Conservation (phyloP, 2,329 filamentous ascomycete species). For the Aspergillus sp. region DNA sequence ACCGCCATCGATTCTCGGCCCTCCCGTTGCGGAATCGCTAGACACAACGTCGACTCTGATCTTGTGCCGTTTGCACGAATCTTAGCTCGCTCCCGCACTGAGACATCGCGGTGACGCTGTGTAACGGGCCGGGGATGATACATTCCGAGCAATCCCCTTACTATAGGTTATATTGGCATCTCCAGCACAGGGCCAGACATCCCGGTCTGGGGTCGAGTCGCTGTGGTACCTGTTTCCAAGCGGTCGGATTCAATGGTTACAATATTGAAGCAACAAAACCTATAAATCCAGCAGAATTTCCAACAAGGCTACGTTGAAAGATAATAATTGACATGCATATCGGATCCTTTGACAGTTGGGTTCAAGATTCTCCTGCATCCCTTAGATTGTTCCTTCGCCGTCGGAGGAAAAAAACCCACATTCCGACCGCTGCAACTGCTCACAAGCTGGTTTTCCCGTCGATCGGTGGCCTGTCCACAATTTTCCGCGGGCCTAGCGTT, state of each 20-base stretch:
- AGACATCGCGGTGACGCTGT: neutral
- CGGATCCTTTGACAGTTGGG: neutral
- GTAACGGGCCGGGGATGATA: neutral
- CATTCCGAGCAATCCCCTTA: neutral
- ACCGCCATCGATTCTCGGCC: no score
- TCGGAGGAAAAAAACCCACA: neutral
- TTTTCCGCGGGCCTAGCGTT: neutral
- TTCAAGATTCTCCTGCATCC: neutral
- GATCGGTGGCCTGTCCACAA: slow-evolving; percentile 27
- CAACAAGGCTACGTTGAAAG: neutral
- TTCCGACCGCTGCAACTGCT: neutral
- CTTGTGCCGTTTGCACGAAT: neutral
- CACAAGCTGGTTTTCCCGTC: slow-evolving; percentile 15
- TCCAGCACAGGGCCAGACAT: neutral
- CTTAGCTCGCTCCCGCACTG: neutral
- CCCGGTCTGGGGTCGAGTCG: neutral
- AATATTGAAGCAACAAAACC: neutral
- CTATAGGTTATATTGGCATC: neutral
- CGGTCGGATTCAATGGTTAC: neutral
- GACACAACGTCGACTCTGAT: neutral
- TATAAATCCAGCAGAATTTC: neutral
- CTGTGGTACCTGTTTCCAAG: neutral
- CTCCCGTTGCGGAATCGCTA: neutral
- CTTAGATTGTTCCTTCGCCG: neutral
- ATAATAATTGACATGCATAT: neutral